Evolutionary conservation across 352 stramenopile genomes (phyloP), one percentile per base, ranked within the genome.

Genomic region (Discostella stelligera): DNA sequence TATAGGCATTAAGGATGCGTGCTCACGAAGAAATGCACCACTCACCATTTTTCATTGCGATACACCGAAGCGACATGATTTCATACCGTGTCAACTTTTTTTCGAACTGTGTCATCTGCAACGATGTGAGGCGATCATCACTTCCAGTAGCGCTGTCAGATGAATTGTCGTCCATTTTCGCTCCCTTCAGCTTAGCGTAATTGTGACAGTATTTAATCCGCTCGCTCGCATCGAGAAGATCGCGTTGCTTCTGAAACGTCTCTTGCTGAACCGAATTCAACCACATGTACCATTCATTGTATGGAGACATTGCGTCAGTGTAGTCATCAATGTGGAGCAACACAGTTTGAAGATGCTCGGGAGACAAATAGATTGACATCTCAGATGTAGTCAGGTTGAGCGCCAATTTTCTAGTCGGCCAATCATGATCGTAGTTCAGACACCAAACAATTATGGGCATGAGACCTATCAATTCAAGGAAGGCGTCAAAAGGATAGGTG

Each of bases 291-390:
- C 76, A 83, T 59, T 83, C 76, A 67, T 75, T 76, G 20, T 59
- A 63, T n/a, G 76, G 54, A 66, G 70, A 80, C 44, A 70, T 70
- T 18, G 52, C 32, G 54, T 83, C 76, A 27, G 50, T 72, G 30
- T 55, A 83, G 70, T 83, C 76, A 62, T 80, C 76, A 4, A 83
- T 44, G 58, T 83, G 76, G 13, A 80, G 62, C 13, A 83, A 55
- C 13, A 59, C 25, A 30, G 76, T 83, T 14, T 83, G 69, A 16
- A 83, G 23, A 39, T 74, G 63, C 14, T 56, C 63, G 1, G 68
- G 53, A n/a, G 58, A 65, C 23, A 83, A 54, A n/a, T 49, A 59
- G n/a, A 79, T 30, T 41, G 52, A 30, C 20, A 83, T 55, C 55
- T 79, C 56, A 23, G 75, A 64, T 66, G 62, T 44, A 25, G 55